These are phyloP conservation scores for Lupinus albus DNA, from an alignment of 306 rosid species.

Conservation along the genomic window DNA sequence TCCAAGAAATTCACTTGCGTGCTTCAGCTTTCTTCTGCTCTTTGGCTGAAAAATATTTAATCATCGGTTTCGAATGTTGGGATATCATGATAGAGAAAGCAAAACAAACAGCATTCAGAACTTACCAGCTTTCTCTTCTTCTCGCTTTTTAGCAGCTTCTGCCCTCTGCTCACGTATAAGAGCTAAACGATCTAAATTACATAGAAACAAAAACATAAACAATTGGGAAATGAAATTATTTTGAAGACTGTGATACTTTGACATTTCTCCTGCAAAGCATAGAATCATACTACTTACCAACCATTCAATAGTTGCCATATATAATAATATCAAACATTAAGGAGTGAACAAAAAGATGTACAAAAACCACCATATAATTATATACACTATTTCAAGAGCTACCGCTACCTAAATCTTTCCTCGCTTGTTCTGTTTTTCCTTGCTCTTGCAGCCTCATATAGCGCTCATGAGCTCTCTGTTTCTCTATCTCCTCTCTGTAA, in stretches of 20 bases:
- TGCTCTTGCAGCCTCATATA: conserved; percentile 90
- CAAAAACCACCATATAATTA: not conserved
- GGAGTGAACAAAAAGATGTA: not conserved
- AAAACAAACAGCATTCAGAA: conserved; percentile 14
- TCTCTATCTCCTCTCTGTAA: conserved; percentile 84
- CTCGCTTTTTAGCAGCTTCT: conserved; percentile 87
- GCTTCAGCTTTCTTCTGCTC: conserved; percentile 79
- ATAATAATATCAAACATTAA: not conserved
- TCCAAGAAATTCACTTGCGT: conserved; percentile 57
- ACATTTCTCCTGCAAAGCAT: not conserved
- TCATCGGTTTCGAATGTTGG: conserved; percentile 32
- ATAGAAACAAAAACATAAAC: conserved; percentile 24
- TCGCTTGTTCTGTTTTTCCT: conserved; percentile 93
- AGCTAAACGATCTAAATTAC: conserved; percentile 72
- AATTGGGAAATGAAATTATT: not conserved
- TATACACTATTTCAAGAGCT: conserved; percentile 17
- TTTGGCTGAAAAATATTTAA: conserved; percentile 56
- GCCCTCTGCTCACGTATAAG: conserved; percentile 82
- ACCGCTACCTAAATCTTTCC: conserved; percentile 79
- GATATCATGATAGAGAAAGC: not conserved
- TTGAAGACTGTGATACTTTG: not conserved
- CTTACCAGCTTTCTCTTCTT: conserved; percentile 87
- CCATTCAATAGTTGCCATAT: conserved; percentile 11
- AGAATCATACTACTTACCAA: conserved; percentile 1
- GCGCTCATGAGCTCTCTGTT: conserved; percentile 85